Base-by-base conservation (phyloP, 2,329 filamentous ascomycete species). In the Cladosporium sp. region DNA sequence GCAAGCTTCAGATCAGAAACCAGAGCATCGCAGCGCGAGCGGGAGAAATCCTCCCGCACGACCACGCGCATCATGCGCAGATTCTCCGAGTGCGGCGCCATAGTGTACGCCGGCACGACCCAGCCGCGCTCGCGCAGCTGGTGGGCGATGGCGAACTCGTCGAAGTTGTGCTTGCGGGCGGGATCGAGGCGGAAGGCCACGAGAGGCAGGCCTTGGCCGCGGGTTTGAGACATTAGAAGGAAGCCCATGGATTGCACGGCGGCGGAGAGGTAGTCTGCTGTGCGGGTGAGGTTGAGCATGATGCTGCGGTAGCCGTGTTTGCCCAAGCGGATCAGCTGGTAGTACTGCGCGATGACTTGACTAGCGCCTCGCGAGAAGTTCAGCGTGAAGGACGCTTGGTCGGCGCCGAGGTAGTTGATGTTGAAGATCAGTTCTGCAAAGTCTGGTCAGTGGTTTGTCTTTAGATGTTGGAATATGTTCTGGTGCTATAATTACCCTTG, bases 281-380 rank as follows among this genome's bases (percentile, higher is more conserved):
- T 96, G 54, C 89, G 85, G 22, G 91, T 97, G 61, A 97, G 80
- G 77, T 97, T 97, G 68, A 85, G 82, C 93, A 97, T 97, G 78
- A 97, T 96, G 68, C 87, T 82, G 57, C 88, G 85, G 80, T 96
- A 97, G 50, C 93, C 93, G 62, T 87, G 86, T 82, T 95, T 96
- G 60, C 93, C 93, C 3, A 97, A 85, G 28, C 93, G 90, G 72
- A 97, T 96, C 70, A 97, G 83, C 77, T 97, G 92, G 78, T 97
- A 97, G 78, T 97, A 97, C 76, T 97, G 93, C 25, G 90, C 93
- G 61, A 97, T 96, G 69, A 97, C 90, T 71, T 97, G 92, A 5
- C 88, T 91, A 12, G 93, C 93, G 58, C 92, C 92, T 74, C 96
- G 96, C 70, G 90, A 95, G 80, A 97, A 97, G 80, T 97, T 97